These are phyloP conservation scores for Penicillium olsonii DNA, from an alignment of 2,329 filamentous ascomycete species.

Conservation along the genomic window DNA sequence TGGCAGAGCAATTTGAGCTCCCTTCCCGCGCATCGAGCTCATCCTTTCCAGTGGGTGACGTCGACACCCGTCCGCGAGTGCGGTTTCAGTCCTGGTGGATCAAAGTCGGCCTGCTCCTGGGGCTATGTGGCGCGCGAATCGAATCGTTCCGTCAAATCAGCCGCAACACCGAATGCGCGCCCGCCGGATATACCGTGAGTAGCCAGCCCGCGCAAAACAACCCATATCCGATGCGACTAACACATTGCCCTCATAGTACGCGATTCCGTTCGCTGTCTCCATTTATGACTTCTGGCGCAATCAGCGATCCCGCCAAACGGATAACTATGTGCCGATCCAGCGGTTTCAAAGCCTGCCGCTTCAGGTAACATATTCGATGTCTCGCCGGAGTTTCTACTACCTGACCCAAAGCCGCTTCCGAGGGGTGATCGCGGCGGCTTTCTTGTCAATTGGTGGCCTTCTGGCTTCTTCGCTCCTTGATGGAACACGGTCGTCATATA, in stretches of 20 bases:
- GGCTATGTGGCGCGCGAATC: conserved; percentile 14
- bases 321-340: conserved; percentile 24
- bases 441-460: conserved; percentile 43
- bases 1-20: conserved; percentile 30
- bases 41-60: conserved; percentile 10
- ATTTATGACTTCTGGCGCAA: conserved; percentile 44
- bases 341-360: conserved; percentile 17
- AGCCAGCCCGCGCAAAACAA: background rate
- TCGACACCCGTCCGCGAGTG: conserved; percentile 5
- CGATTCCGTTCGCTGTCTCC: conserved; percentile 44
- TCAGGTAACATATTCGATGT: conserved; percentile 25
- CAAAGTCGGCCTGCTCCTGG: conserved; percentile 14
- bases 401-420: conserved; percentile 37
- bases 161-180: conserved; percentile 47
- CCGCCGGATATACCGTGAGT: conserved; percentile 37
- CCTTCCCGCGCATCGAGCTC: conserved; percentile 18
- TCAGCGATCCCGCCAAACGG: conserved; percentile 24
- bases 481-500: conserved; percentile 49
- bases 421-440: conserved; percentile 40
- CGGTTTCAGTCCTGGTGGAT: conserved; percentile 15
- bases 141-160: conserved; percentile 44
- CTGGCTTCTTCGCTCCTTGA: conserved; percentile 36
- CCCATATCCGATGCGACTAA: conserved; percentile 10
- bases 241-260: conserved; percentile 28
- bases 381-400: conserved; percentile 32